These are phyloP conservation scores for Tulasnella sp. DNA, from an alignment of 768 basidiomycete genomes.

Conservation along the genomic window DNA sequence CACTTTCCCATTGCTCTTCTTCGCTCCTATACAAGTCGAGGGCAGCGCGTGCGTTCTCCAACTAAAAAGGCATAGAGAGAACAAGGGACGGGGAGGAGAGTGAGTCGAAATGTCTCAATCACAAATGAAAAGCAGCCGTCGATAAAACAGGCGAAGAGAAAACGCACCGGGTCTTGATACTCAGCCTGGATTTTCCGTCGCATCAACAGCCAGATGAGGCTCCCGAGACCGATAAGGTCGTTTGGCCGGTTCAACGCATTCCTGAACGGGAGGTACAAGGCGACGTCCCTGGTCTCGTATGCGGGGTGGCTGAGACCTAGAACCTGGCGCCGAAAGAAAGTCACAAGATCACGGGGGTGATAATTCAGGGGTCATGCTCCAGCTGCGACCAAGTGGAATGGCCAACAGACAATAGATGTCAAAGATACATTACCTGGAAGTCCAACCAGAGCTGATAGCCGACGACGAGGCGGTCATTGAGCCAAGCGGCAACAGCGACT, in stretches of 20 bases:
- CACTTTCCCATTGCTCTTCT: slow-evolving; percentile 12
- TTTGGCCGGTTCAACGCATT: slow-evolving; percentile 50
- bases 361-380: too few relatives aligned
- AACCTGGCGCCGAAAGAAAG: slow-evolving; percentile 19
- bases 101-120: too few relatives aligned
- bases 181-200: slow-evolving; percentile 63
- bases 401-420: too few relatives aligned
- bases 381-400: too few relatives aligned
- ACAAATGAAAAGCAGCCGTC: slow-evolving; percentile 7
- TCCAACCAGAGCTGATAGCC: slow-evolving; percentile 76
- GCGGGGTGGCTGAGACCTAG: slow-evolving; percentile 10
- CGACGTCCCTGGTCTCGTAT: slow-evolving; percentile 62
- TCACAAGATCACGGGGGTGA: too few relatives aligned
- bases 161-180: slow-evolving; percentile 57
- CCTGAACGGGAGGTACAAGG: slow-evolving; percentile 70
- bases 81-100: background rate
- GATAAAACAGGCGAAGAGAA: background rate
- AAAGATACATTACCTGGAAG: slow-evolving; percentile 43
- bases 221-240: slow-evolving; percentile 61
- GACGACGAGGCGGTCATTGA: slow-evolving; percentile 60
- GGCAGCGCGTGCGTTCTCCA: slow-evolving; percentile 60
- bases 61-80: slow-evolving; percentile 29
- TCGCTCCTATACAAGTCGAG: slow-evolving; percentile 14
- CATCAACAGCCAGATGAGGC: slow-evolving; percentile 76
- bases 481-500: slow-evolving; percentile 47